These are phyloP conservation scores for Polytrichum formosum DNA, from an alignment of 225 moss, liverwort and hornwort genomes.

Conservation along the genomic window DNA sequence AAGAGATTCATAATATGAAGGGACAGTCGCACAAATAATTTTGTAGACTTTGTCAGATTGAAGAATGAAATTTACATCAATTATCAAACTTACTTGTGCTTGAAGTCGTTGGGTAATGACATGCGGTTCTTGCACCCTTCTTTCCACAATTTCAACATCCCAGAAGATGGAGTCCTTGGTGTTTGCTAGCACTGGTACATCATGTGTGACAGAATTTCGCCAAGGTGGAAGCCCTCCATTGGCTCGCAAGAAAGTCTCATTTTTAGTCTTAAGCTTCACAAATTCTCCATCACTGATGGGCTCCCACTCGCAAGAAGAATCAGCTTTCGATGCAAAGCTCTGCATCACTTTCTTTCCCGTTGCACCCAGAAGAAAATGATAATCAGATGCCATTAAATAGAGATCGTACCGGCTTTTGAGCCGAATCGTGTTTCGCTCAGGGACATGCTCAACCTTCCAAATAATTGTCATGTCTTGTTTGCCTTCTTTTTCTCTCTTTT, in stretches of 20 bases:
- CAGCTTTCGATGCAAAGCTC: conserved; percentile 40
- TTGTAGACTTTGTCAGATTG: too few species aligned
- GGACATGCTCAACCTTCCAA: conserved; percentile 72
- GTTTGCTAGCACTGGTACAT: conserved; percentile 50
- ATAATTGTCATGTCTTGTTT: conserved; percentile 40
- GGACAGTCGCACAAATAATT: too few species aligned
- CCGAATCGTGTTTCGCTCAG: conserved; percentile 45
- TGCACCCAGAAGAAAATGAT: conserved; percentile 45
- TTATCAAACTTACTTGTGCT: not conserved
- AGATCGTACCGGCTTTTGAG: conserved; percentile 70
- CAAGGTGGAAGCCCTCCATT: conserved; percentile 80
- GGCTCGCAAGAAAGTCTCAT: conserved; percentile 62
- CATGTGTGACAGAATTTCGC: conserved; percentile 82
- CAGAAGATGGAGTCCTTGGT: conserved; percentile 68
- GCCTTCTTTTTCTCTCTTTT: conserved; percentile 40
- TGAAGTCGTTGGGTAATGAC: not conserved
- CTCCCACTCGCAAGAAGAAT: conserved; percentile 68
- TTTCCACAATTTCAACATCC: conserved; percentile 67
- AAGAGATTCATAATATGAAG: too few species aligned
- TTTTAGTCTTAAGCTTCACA: conserved; percentile 48
- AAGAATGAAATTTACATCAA: too few species aligned
- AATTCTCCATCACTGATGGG: conserved; percentile 30
- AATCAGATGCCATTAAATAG: conserved; percentile 55
- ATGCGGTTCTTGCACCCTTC: conserved; percentile 10
- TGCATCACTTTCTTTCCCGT: conserved; percentile 79